Conservation (phyloP, 108 stramenopile species). For the Skeletonema tropicum region DNA sequence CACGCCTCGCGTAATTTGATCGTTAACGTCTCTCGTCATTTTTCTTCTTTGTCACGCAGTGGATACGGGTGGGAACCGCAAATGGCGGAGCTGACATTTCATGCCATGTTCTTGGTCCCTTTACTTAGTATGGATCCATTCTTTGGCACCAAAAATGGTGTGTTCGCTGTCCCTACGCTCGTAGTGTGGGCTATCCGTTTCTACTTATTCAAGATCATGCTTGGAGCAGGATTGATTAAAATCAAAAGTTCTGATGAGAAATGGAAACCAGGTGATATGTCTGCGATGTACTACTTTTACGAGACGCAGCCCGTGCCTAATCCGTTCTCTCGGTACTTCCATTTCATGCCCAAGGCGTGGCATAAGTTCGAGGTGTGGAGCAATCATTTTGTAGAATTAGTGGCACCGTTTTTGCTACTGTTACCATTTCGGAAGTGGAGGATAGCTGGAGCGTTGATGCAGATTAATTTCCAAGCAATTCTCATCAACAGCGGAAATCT, state of each 20-base stretch:
- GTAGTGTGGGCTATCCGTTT: constrained; percentile 60
- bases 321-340: constrained; percentile 63
- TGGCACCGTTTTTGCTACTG: constrained; percentile 62
- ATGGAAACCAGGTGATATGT: constrained; percentile 62
- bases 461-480: constrained; percentile 62
- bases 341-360: constrained; percentile 60
- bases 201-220: constrained; percentile 71
- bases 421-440: constrained; percentile 42
- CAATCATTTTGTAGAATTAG: constrained; percentile 76
- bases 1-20: too few species aligned
- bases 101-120: constrained; percentile 74
- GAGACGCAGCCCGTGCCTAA: constrained; percentile 76
- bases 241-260: constrained; percentile 52
- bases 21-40: too few species aligned
- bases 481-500: constrained; percentile 64
- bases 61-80: constrained; percentile 80
- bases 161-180: constrained; percentile 39
- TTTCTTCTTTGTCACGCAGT: too few species aligned
- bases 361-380: constrained; percentile 61
- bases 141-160: constrained; percentile 5
- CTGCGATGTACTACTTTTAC: constrained; percentile 72
- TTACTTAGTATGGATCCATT: constrained; percentile 54
- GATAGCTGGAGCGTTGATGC: constrained; percentile 55
- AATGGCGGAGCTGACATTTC: constrained; percentile 64
- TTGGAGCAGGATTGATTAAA: constrained; percentile 75